Evolutionary conservation across 371 early-diverging fungal species (phyloP).

Genomic region (Mortierella sp.): DNA sequence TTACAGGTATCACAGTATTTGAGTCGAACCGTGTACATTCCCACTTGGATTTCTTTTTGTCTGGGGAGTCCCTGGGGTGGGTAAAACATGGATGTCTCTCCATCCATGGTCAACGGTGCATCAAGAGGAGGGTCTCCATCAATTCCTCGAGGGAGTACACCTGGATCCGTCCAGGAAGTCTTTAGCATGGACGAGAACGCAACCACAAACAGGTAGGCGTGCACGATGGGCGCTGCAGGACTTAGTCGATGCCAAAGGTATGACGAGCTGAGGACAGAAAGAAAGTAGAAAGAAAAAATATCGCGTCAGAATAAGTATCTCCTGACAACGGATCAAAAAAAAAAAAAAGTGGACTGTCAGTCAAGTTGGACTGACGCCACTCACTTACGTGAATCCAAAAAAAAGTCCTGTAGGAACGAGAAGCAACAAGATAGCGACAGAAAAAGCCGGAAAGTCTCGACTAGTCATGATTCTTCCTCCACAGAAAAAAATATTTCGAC

Average conservation of each 20-base stretch:
- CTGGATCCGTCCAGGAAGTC: constrained; percentile 93
- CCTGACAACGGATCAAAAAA: neutral
- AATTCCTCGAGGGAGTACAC: constrained; percentile 82
- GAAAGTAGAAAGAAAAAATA: constrained; percentile 6
- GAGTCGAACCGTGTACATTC: constrained; percentile 69
- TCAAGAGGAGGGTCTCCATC: constrained; percentile 60
- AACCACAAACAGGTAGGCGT: constrained; percentile 77
- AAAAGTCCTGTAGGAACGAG: constrained; percentile 71
- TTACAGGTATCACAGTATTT: constrained; percentile 92
- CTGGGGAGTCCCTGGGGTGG: constrained; percentile 55
- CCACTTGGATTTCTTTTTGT: constrained; percentile 71
- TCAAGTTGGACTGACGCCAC: no score
- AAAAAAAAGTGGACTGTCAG: neutral
- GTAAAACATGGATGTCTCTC: constrained; percentile 51
- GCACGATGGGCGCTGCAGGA: constrained; percentile 75
- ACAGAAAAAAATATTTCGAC: constrained; percentile 65
- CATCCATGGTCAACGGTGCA: constrained; percentile 40
- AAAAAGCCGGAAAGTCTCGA: constrained; percentile 70
- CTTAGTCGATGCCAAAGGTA: constrained; percentile 71
- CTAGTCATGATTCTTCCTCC: constrained; percentile 77
- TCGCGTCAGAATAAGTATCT: neutral
- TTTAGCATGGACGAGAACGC: constrained; percentile 80
- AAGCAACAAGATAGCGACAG: constrained; percentile 69
- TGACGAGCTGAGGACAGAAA: constrained; percentile 62
- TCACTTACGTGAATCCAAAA: constrained; percentile 70